Percentiles rank a stretch among this genome's conserved stretches.
Evolutionary conservation across 805 yeast species (phyloP).

Genomic region (Saturnispora serradocipensis): DNA sequence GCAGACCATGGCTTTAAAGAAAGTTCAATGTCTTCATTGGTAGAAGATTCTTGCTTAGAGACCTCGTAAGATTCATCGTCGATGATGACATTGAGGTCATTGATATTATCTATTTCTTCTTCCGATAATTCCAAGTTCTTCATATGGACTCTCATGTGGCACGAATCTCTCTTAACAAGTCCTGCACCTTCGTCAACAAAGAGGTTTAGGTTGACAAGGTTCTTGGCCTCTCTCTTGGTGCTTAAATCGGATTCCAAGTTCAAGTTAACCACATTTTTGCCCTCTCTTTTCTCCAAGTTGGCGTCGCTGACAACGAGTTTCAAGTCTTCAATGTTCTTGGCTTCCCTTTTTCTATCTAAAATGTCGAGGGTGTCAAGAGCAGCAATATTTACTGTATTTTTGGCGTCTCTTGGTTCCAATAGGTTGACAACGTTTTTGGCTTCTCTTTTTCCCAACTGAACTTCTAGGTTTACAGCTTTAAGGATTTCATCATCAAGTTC

Average conservation of each 20-base stretch:
- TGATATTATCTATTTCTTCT: background rate
- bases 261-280: conserved; percentile 15
- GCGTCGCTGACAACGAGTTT: conserved; percentile 14
- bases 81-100: conserved; percentile 2
- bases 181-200: conserved; percentile 7
- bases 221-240: conserved; percentile 14
- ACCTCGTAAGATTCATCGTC: conserved; percentile 1
- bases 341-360: conserved; percentile 1
- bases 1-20: conserved; percentile 3
- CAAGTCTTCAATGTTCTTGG: conserved; percentile 13
- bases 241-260: conserved; percentile 14
- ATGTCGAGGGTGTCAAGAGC: conserved; percentile 7
- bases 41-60: background rate
- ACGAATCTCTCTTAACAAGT: conserved; percentile 12
- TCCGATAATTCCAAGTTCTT: background rate
- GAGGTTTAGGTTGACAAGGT: conserved; percentile 12
- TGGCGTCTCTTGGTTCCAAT: conserved; percentile 11
- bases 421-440: conserved; percentile 10
- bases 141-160: background rate
- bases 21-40: background rate
- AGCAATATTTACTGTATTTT: conserved; percentile 10
- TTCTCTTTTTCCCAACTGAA: conserved; percentile 13
- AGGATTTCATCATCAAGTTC: conserved; percentile 7
- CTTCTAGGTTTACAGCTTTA: conserved; percentile 8
- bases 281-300: conserved; percentile 15